Base-by-base conservation (phyloP, 2,329 filamentous ascomycete species). In the Tetracladium maxilliforme region DNA sequence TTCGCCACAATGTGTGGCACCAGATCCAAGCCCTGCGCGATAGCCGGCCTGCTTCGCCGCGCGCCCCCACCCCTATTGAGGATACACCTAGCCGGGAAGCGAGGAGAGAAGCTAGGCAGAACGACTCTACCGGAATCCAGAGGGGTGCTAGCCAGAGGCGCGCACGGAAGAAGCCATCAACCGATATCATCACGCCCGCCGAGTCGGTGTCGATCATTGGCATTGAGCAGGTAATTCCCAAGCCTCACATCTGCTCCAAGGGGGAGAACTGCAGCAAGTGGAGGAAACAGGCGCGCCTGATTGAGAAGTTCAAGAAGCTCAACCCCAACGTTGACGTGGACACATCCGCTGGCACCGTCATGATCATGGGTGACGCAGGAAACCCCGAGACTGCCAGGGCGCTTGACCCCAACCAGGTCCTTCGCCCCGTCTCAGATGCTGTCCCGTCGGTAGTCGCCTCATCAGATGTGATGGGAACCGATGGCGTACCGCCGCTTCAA, bases 151-250 rank as follows among this genome's bases (percentile, higher is more conserved):
- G 25, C 19, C 41, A 39, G 4, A 32, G 33, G 10, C 40, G 35
- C 27, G 34, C 30, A 23, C 37, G 40, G 17, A 33, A 30, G 25
- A 44, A 37, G 28, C 32, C 35, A 22, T 32, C 23, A 9, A 68
- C 72, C 33, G 77, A 86, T 38, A 53, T 69, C 23, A 76, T 90
- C 44, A 75, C 75, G 2, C 82, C 82, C 3, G 66, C 74, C 30
- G 81, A 92, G 47, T 87, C 82, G 2, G 75, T 90, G 4, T 92
- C 83, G 1, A 92, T 92, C 38, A 83, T 93, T 17, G 84, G 79
- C 15, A 92, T 92, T 34, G 84, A 93, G 52, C 82, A 92, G 48
- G 58, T 90, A 27, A 64, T 92, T 27, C 84, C 84, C 5, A 86
- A 82, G 52, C 70, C 76, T 10, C 86, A 93, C 51, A 65, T 66